These are phyloP conservation scores for Xylaria arbuscula DNA, from an alignment of 2,329 filamentous ascomycete genomes.

Conservation along the genomic window DNA sequence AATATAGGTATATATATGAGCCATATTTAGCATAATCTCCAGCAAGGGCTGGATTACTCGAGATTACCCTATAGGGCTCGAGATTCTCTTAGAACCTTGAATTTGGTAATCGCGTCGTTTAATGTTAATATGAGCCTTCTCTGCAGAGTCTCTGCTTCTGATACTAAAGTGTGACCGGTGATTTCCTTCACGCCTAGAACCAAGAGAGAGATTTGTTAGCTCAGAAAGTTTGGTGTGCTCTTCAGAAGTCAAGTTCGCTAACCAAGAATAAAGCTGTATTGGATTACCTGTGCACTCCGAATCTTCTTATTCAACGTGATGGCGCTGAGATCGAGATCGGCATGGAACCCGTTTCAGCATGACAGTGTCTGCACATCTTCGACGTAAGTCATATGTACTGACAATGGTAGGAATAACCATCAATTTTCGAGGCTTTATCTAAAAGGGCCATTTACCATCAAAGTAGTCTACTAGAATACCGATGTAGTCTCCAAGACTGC, in stretches of 20 bases:
- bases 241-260: constrained; percentile 53
- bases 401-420: constrained; percentile 82
- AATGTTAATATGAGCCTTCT: constrained; percentile 43
- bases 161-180: constrained; percentile 44
- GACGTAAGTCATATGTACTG: constrained; percentile 78
- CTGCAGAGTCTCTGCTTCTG: constrained; percentile 41
- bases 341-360: constrained; percentile 74
- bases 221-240: not conserved
- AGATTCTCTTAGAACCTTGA: constrained; percentile 34
- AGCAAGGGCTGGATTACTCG: constrained; percentile 20
- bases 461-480: constrained; percentile 87
- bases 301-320: constrained; percentile 94
- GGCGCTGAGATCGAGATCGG: constrained; percentile 76
- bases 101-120: constrained; percentile 42
- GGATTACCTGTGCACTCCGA: constrained; percentile 79
- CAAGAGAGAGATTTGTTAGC: constrained; percentile 25
- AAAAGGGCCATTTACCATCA: constrained; percentile 89
- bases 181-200: constrained; percentile 46
- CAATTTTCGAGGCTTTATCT: constrained; percentile 85
- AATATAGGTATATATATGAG: constrained; percentile 3
- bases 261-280: constrained; percentile 88
- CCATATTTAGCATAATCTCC: not conserved
- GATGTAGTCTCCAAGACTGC: constrained; percentile 70
- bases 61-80: constrained; percentile 33
- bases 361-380: constrained; percentile 77